phyloP scores from a whole-genome alignment of 1,284 basidiomycete genomes.

The Cutaneotrichosporon arboriforme region DNA sequence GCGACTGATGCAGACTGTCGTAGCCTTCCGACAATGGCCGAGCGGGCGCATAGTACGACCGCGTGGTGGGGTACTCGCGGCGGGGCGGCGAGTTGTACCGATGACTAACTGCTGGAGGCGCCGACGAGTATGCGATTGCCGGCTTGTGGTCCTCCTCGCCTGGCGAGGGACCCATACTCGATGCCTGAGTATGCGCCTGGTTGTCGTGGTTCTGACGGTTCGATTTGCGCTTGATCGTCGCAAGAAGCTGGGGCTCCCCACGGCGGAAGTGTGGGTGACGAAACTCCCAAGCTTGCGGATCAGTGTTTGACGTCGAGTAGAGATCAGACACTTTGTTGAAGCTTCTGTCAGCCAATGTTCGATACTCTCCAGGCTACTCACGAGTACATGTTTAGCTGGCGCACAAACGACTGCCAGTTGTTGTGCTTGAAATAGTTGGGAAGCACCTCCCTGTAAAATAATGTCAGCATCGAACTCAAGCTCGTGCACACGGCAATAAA shows the following conservation, averaged over 20 bases:
- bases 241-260: conserved; percentile 45
- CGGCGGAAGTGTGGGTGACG: conserved; percentile 47
- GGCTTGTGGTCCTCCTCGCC: conserved; percentile 29
- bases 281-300: conserved; percentile 50
- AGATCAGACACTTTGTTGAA: conserved; percentile 49
- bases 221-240: conserved; percentile 46
- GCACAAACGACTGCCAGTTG: conserved; percentile 51
- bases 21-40: conserved; percentile 4
- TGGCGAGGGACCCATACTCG: conserved; percentile 19
- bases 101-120: neutral
- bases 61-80: neutral
- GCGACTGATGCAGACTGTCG: neutral
- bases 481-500: conserved; percentile 1
- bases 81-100: neutral
- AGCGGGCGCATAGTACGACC: conserved; percentile 5
- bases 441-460: conserved; percentile 36
- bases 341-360: conserved; percentile 12
- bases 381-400: conserved; percentile 51
- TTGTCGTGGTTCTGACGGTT: conserved; percentile 28
- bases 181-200: neutral
- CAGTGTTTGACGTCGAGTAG: conserved; percentile 34
- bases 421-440: conserved; percentile 51
- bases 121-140: conserved; percentile 2
- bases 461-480: conserved; percentile 1
- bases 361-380: conserved; percentile 18